Conservation (phyloP, 1,284 basidiomycete species). For the Clitocybe nebularis region DNA sequence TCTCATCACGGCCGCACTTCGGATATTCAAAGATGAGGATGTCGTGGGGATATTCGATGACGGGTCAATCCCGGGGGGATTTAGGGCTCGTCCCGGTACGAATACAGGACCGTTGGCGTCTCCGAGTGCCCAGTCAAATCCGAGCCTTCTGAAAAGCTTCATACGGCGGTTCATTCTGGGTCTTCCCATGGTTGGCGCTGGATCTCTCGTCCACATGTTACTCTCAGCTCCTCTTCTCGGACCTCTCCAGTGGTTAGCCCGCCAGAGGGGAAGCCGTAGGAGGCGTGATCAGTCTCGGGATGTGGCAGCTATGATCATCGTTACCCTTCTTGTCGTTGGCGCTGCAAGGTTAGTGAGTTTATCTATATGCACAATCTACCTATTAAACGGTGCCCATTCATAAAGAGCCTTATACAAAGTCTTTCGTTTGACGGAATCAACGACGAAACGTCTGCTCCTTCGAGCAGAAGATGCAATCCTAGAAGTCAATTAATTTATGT, state of each 20-base stretch:
- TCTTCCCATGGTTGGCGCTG: conserved; percentile 70
- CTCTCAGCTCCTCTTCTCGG: conserved; percentile 56
- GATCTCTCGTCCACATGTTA: conserved; percentile 70
- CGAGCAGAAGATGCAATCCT: conserved; percentile 76
- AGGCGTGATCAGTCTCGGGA: conserved; percentile 54
- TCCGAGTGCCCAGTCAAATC: conserved; percentile 17
- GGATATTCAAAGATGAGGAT: conserved; percentile 59
- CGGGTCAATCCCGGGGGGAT: conserved; percentile 3
- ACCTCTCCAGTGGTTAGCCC: conserved; percentile 63
- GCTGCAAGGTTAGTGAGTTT: conserved; percentile 46
- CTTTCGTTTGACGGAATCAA: conserved; percentile 57
- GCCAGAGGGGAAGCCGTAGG: conserved; percentile 52
- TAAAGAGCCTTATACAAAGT: conserved; percentile 65
- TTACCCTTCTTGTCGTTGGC: conserved; percentile 60
- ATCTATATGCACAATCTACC: conserved; percentile 2
- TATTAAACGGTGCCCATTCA: conserved; percentile 7
- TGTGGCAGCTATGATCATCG: conserved; percentile 58
- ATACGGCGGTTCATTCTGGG: conserved; percentile 68
- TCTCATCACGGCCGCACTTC: conserved; percentile 59
- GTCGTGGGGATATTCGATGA: conserved; percentile 40
- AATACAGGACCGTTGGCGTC: background rate
- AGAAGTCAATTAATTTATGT: conserved; percentile 51
- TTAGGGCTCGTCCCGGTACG: background rate
- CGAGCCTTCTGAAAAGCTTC: conserved; percentile 50
- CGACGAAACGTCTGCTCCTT: conserved; percentile 57